Percentiles rank a stretch among this genome's conserved stretches.
Evolutionary conservation across 257 asterid species (phyloP).

Genomic region (Ajuga chamaepitys): DNA sequence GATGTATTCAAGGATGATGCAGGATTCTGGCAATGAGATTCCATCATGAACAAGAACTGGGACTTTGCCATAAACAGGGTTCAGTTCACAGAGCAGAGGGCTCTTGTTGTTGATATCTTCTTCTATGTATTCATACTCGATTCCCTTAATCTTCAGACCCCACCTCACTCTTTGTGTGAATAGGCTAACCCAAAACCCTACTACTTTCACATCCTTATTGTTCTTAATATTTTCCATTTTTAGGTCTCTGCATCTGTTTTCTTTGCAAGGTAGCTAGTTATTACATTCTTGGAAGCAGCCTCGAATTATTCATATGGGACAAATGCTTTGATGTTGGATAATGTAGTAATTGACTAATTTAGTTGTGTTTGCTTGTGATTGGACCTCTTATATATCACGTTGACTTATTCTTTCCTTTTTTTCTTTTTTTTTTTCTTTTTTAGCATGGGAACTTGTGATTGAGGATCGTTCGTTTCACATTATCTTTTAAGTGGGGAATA

Average conservation of each 20-base stretch:
- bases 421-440: too few species aligned
- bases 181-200: slow-evolving; percentile 43
- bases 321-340: neutral
- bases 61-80: slow-evolving; percentile 27
- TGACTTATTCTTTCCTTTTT: too few species aligned
- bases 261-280: neutral
- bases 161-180: slow-evolving; percentile 32
- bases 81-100: slow-evolving; percentile 23
- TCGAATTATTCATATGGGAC: neutral
- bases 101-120: slow-evolving; percentile 32
- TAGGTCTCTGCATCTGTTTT: neutral
- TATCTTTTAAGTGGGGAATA: too few species aligned
- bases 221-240: slow-evolving; percentile 16
- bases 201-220: slow-evolving; percentile 13
- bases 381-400: too few species aligned
- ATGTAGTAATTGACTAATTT: too few species aligned
- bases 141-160: slow-evolving; percentile 36
- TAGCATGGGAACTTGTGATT: too few species aligned
- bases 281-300: neutral
- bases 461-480: too few species aligned
- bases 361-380: too few species aligned
- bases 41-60: slow-evolving; percentile 39
- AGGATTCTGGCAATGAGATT: slow-evolving; percentile 27
- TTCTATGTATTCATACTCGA: slow-evolving; percentile 34
- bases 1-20: slow-evolving; percentile 32